A percentile compares a stretch with the other conserved stretches of the same genome.
Evolutionary conservation across 2,329 filamentous ascomycete genomes (phyloP).

Genomic region (Phyllosticta ampelicida): DNA sequence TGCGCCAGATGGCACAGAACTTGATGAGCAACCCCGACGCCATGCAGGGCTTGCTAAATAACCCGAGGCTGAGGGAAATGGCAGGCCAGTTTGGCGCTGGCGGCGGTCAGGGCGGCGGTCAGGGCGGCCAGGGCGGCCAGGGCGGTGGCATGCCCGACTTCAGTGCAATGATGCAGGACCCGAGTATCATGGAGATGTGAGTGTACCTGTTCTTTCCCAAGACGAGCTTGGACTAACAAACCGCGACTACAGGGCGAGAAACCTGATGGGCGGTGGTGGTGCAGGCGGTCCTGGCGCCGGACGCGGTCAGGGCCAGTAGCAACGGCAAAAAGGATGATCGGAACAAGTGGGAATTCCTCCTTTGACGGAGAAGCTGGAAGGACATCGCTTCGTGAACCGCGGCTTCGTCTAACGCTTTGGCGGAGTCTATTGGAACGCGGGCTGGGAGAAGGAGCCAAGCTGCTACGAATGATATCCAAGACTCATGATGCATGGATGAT

Average conservation of each 20-base stretch:
- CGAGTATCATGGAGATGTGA: slow-evolving; percentile 86
- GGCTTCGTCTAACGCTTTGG: no score
- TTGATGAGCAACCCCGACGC: slow-evolving; percentile 94
- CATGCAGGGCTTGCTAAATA: slow-evolving; percentile 87
- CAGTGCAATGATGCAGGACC: slow-evolving; percentile 78
- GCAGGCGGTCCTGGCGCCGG: slow-evolving; percentile 16
- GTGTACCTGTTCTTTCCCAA: slow-evolving; percentile 28
- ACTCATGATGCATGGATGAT: background rate
- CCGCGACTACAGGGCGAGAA: slow-evolving; percentile 44
- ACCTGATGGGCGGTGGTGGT: slow-evolving; percentile 54
- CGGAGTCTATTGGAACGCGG: no score
- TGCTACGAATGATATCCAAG: background rate
- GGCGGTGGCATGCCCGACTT: slow-evolving; percentile 88
- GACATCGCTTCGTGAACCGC: background rate
- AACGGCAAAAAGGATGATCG: no score
- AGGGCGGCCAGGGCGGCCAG: slow-evolving; percentile 20
- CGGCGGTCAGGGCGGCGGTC: slow-evolving; percentile 26
- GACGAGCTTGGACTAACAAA: background rate
- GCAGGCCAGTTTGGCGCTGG: slow-evolving; percentile 61
- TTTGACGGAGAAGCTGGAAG: background rate
- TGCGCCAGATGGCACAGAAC: slow-evolving; percentile 92
- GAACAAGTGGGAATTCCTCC: no score
- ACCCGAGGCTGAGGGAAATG: slow-evolving; percentile 81
- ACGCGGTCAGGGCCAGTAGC: background rate
- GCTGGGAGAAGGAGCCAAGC: background rate